Conservation (phyloP, 176 grass and related monocot species). For the Rhynchospora tenuis region DNA sequence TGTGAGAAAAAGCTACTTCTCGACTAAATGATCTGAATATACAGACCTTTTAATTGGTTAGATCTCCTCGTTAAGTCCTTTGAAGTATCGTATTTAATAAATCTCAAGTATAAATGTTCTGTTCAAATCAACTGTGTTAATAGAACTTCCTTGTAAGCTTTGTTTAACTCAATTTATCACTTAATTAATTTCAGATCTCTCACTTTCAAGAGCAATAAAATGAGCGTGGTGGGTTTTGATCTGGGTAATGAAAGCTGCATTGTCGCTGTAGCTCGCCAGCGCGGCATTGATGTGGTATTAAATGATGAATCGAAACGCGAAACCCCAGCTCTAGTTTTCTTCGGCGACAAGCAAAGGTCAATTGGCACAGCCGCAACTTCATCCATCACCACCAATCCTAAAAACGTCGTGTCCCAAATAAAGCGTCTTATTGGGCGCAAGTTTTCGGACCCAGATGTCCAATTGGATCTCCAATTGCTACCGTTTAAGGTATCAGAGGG, state of each 20-base stretch:
- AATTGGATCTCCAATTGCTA: constrained; percentile 50
- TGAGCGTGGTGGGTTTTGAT: constrained; percentile 94
- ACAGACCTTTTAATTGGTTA: background rate
- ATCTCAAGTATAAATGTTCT: background rate
- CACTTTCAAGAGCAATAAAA: constrained; percentile 16
- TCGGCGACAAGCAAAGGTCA: constrained; percentile 91
- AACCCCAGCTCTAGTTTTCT: constrained; percentile 84
- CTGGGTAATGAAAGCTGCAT: constrained; percentile 94
- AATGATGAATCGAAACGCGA: constrained; percentile 95
- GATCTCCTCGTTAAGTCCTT: background rate
- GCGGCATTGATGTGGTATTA: constrained; percentile 85
- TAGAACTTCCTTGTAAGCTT: background rate
- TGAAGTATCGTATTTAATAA: background rate
- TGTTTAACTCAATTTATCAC: background rate
- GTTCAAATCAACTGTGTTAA: background rate
- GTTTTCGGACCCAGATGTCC: constrained; percentile 68
- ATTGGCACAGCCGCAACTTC: constrained; percentile 68
- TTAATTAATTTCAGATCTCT: constrained; percentile 18
- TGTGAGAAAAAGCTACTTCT: background rate
- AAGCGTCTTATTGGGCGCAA: constrained; percentile 70
- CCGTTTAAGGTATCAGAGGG: constrained; percentile 56
- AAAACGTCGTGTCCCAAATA: constrained; percentile 88
- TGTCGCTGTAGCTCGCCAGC: constrained; percentile 70
- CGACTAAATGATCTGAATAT: constrained; percentile 8
- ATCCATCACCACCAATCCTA: constrained; percentile 72